Evolutionary conservation across 495 filamentous ascomycete genomes (phyloP), one percentile per base, ranked within the genome.

Genomic region (Penicillium simplicissimum): DNA sequence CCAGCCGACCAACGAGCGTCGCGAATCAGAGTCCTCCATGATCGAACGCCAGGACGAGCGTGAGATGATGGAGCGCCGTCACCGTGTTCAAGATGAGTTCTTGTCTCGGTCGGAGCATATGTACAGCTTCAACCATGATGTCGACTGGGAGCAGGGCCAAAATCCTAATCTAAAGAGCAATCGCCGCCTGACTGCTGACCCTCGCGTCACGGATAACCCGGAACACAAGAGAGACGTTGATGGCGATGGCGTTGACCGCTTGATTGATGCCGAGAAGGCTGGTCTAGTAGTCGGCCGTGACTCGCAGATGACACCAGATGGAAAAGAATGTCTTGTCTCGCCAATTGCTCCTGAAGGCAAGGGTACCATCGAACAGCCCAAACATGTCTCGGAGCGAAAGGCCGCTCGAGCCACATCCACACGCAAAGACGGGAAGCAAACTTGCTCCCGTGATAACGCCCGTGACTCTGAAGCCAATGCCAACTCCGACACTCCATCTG

Each of bases 71-170:
- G 82, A 86, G 58, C 83, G 84, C 36, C 81, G 81, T 35, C 82
- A 87, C 62, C 79, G 80, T 37, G 72, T 81, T 25, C 84, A 87
- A 63, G 85, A 89, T 54, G 86, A 90, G 52, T 79, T 85, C 34
- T 74, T 90, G 15, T 79, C 82, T 49, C 77, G 84, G 40, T 81
- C 81, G 2, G 88, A 91, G 55, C 74, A 79, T 19, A 74, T 90
- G 66, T 81, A 84, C 56, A 94, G 89, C 66, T 93, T 93, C 79
- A 96, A 96, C 66, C 90, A 96, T 64, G 92, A 96, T 64, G 82
- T 88, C 45, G 87, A 91, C 58, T 85, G 86, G 80, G 86, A 89
- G 60, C 85, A 87, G 65, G 79, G 78, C 52, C 76, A 79, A 59
- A 89, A 88, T 59, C 83, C 87, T 8, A 83, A 87, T 63, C 73